These are phyloP conservation scores for Aspergillus nidulans DNA, from an alignment of 495 filamentous ascomycete genomes.

Conservation along the genomic window DNA sequence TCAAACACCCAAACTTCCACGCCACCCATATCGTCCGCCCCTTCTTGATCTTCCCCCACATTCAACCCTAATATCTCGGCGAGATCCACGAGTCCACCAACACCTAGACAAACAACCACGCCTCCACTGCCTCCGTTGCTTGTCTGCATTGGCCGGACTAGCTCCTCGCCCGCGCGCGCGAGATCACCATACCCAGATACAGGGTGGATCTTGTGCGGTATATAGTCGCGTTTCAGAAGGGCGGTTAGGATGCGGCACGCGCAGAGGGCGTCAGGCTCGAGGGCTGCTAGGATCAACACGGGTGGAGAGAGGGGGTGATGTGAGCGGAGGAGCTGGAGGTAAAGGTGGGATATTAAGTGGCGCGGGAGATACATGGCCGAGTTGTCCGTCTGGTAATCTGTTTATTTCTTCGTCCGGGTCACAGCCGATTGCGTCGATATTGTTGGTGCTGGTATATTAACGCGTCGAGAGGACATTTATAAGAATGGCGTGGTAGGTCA, in stretches of 20 bases:
- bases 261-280: constrained; percentile 94
- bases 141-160: constrained; percentile 78
- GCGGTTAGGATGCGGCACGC: constrained; percentile 90
- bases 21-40: constrained; percentile 58
- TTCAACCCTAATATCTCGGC: constrained; percentile 65
- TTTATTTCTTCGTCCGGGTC: background rate
- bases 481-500: background rate
- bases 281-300: constrained; percentile 86
- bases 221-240: constrained; percentile 91
- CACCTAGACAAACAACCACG: constrained; percentile 85
- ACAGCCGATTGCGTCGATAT: background rate
- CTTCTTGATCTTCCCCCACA: constrained; percentile 39
- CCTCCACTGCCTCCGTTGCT: constrained; percentile 75
- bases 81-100: constrained; percentile 86
- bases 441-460: background rate
- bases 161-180: constrained; percentile 65
- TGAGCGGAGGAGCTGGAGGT: constrained; percentile 75
- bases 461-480: constrained; percentile 5
- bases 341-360: constrained; percentile 79
- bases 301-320: constrained; percentile 81
- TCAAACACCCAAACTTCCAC: constrained; percentile 96
- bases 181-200: constrained; percentile 91
- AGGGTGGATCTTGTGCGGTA: constrained; percentile 96
- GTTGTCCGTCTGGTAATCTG: background rate
- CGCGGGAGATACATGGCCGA: constrained; percentile 93